These are phyloP conservation scores for Saitozyma sp. DNA, from an alignment of 768 basidiomycete species.

Conservation along the genomic window DNA sequence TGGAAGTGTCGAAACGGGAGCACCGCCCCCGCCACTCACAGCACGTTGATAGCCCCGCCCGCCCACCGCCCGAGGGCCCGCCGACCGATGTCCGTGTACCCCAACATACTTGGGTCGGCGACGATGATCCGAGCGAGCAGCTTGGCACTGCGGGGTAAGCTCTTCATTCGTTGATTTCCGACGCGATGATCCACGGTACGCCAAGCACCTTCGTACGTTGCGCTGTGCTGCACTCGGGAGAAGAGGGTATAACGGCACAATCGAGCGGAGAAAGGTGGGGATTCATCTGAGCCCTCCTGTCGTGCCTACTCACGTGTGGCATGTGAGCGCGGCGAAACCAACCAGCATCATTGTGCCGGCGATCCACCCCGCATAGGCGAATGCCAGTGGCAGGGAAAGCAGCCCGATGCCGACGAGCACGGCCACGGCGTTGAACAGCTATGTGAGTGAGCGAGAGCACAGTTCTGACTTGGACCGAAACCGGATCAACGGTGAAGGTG, in stretches of 20 bases:
- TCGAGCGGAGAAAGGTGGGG: too few species aligned
- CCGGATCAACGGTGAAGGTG: too few species aligned
- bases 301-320: conserved; percentile 71
- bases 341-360: conserved; percentile 71
- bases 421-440: conserved; percentile 88
- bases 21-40: conserved; percentile 27
- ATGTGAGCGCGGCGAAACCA: conserved; percentile 75
- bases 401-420: conserved; percentile 85
- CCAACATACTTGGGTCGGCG: conserved; percentile 67
- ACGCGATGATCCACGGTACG: too few species aligned
- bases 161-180: too few species aligned
- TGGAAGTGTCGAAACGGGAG: not conserved
- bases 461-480: too few species aligned
- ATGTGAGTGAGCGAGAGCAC: not conserved
- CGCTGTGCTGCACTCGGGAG: too few species aligned
- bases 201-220: too few species aligned
- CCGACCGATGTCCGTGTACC: conserved; percentile 85
- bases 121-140: conserved; percentile 75
- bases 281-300: not conserved
- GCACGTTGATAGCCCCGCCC: conserved; percentile 54
- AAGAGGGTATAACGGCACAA: too few species aligned
- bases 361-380: conserved; percentile 87
- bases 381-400: conserved; percentile 85
- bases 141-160: conserved; percentile 67
- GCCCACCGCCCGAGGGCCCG: conserved; percentile 82